Base-by-base conservation (phyloP, 305 asterid genomes). In the Fraxinus ornus region DNA sequence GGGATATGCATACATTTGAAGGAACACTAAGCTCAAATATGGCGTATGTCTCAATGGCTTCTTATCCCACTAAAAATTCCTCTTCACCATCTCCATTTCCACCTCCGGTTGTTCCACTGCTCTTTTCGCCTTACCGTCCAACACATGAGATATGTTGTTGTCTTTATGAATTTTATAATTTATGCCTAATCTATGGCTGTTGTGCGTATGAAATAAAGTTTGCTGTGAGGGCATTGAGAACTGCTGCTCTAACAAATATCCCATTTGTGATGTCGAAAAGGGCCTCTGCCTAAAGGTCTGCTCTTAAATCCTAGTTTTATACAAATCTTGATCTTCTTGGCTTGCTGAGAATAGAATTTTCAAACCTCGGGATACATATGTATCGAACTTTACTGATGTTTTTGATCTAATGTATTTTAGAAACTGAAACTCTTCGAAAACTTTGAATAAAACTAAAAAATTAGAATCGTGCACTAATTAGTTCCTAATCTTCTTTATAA, bases 11-110 rank as follows among this genome's bases (percentile, higher is more conserved):
- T 86, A 82, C 24, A 79, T 86, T 24, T 79, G 77, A 57, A 81
- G 87, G 71, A 79, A 84, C 36, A 76, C 77, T 44, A 13, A 33
- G 35, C 71, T 75, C 75, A 72, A 76, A 75, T 47, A 82, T 82
- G 87, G 87, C 44, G 86, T 82, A 32, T 86, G 89, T 79, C 82
- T 78, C 89, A 22, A 79, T 86, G 86, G 82, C 82, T 74, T 86
- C 85, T 37, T 86, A 84, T 76, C 89, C 87, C 10, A 84, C 77
- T 3, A 81, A 81, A 68, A 21, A 55, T n/a, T 55, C 66, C 24
- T 55, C 24, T 55, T 55, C 44, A 21, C 35, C 52, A 15, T 19
- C 78, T 72, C 82, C 72, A 75, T 41, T 10, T 41, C 76, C 84
- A 7, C 49, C 72, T 17, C 80, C 83, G 3, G 33, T 33, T 1